Evolutionary conservation across 2,329 filamentous ascomycete species (phyloP).

Genomic region (Scedosporium dehoogii): DNA sequence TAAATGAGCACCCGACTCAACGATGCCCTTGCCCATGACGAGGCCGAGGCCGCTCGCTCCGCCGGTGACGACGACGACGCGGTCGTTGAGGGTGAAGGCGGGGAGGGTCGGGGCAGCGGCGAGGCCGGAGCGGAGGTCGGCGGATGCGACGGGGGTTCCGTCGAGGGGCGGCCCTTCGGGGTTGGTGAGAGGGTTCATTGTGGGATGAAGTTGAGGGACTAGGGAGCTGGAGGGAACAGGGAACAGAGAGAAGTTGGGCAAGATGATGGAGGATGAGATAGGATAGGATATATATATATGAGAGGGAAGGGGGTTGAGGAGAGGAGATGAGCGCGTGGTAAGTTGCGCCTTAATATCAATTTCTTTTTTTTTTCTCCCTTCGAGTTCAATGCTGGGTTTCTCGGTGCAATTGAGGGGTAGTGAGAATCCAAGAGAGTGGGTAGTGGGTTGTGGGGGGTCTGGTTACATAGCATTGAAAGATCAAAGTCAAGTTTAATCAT

Average conservation of each 20-base stretch:
- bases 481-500: too few relatives aligned
- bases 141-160: neutral
- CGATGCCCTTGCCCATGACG: conserved; percentile 79
- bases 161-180: neutral
- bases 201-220: neutral
- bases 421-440: neutral
- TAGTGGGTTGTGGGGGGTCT: neutral
- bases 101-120: conserved; percentile 56
- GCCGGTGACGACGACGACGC: conserved; percentile 86
- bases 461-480: neutral
- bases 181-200: neutral
- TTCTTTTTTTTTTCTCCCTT: neutral
- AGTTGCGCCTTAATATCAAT: neutral
- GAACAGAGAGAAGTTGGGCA: too few relatives aligned
- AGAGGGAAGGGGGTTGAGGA: neutral
- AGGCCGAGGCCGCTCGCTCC: conserved; percentile 79
- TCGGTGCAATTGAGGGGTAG: neutral
- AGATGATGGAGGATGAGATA: neutral
- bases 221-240: neutral
- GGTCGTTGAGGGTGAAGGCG: conserved; percentile 76
- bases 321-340: neutral
- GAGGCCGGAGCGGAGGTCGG: neutral
- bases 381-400: neutral
- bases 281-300: neutral
- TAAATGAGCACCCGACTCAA: conserved; percentile 78